Evolutionary conservation across 1,139 yeast species (phyloP).

Genomic region (Blastobotrys buckinghamii): DNA sequence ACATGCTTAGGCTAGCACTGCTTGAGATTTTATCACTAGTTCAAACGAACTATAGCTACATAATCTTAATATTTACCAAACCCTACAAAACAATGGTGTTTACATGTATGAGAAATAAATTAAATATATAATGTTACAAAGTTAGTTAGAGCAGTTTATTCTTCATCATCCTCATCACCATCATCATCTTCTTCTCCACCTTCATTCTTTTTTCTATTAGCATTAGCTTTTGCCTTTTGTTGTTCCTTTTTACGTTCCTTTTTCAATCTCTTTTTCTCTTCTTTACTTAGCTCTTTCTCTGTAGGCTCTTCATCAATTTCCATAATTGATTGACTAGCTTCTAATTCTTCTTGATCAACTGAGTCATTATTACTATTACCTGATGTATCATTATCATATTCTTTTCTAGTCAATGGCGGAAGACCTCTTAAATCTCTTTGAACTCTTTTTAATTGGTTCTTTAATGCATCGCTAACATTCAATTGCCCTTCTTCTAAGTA

Average conservation of each 20-base stretch:
- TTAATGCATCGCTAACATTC: conserved; percentile 32
- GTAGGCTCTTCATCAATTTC: conserved; percentile 8
- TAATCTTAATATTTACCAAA: too few relatives aligned
- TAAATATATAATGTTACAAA: too few relatives aligned
- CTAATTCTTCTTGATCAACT: background rate
- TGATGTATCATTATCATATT: conserved; percentile 11
- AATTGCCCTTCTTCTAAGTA: conserved; percentile 47
- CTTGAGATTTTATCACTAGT: too few relatives aligned
- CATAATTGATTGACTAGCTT: background rate
- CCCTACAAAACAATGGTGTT: too few relatives aligned
- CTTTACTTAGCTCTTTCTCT: conserved; percentile 25
- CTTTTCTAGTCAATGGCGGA: conserved; percentile 44
- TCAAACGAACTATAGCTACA: too few relatives aligned
- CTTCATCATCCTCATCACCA: background rate
- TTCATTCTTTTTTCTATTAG: conserved; percentile 1
- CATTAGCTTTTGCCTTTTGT: conserved; percentile 19
- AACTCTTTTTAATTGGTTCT: conserved; percentile 59
- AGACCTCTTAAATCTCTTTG: conserved; percentile 70
- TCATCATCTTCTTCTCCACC: background rate
- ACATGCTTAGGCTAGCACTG: too few relatives aligned
- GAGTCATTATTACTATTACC: conserved; percentile 1
- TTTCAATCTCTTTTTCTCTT: conserved; percentile 36
- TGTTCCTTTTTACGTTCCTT: conserved; percentile 37
- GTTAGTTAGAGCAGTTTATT: background rate
- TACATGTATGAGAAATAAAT: too few relatives aligned